Percentiles rank a stretch among this genome's conserved stretches.
These are phyloP conservation scores for Colletotrichum acutatum DNA, from an alignment of 2,329 filamentous ascomycete genomes.

Conservation along the genomic window DNA sequence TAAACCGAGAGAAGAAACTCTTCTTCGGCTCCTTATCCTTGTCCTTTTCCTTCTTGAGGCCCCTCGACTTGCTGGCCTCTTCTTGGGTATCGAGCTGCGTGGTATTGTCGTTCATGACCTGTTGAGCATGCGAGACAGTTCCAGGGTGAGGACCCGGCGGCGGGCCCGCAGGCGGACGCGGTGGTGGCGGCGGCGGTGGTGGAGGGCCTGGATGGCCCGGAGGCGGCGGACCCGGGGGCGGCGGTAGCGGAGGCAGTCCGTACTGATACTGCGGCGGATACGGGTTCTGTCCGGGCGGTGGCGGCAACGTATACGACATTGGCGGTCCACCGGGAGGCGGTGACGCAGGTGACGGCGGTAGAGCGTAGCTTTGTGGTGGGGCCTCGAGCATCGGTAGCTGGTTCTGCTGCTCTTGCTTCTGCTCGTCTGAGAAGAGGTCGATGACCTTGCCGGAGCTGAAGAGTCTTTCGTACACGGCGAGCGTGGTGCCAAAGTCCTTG, in stretches of 20 bases:
- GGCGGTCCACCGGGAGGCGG: constrained; percentile 10
- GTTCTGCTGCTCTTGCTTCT: constrained; percentile 39
- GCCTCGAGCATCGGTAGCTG: constrained; percentile 9
- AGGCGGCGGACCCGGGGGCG: neutral
- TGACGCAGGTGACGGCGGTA: constrained; percentile 48
- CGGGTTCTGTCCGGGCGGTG: neutral
- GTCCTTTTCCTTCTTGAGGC: neutral
- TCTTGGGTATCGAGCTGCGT: constrained; percentile 58
- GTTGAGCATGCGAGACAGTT: constrained; percentile 59
- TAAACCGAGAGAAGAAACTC: constrained; percentile 21
- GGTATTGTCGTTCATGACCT: constrained; percentile 66
- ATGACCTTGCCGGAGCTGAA: constrained; percentile 60
- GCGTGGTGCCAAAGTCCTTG: constrained; percentile 63
- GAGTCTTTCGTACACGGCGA: constrained; percentile 63
- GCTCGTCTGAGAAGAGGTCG: constrained; percentile 58
- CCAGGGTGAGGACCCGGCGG: constrained; percentile 41
- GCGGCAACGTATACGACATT: neutral
- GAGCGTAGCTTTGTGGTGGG: neutral
- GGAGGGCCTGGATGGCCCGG: constrained; percentile 10
- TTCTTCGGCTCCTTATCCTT: neutral
- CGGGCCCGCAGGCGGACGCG: neutral
- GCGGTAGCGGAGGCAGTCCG: neutral
- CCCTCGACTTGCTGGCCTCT: constrained; percentile 39
- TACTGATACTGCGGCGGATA: constrained; percentile 14
- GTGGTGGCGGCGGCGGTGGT: neutral